These are phyloP conservation scores for Luvunga scandens DNA, from an alignment of 345 rosid species.

Conservation along the genomic window DNA sequence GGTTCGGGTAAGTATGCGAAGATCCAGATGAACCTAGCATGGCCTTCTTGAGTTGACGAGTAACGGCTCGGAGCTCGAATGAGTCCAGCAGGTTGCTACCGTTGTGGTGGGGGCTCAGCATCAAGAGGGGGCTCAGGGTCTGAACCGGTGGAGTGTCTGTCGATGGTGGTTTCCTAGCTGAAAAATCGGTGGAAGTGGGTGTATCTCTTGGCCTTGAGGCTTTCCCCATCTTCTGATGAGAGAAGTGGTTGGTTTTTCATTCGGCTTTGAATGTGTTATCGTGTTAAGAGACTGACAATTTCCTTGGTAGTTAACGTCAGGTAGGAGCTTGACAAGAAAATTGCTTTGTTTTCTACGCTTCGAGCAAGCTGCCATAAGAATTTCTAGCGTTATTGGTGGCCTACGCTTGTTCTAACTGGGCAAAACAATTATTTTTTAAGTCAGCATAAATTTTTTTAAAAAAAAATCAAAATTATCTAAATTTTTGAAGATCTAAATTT, in stretches of 20 bases:
- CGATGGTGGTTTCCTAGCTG: not conserved
- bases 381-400: not conserved
- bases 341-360: slow-evolving; percentile 34
- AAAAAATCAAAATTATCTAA: not conserved
- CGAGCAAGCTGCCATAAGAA: slow-evolving; percentile 10
- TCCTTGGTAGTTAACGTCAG: slow-evolving; percentile 11
- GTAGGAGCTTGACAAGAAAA: slow-evolving; percentile 16
- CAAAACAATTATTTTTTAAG: not conserved
- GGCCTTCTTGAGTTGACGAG: slow-evolving; percentile 44
- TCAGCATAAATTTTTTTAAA: too few species aligned
- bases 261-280: not conserved
- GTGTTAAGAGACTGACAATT: not conserved
- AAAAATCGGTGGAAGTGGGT: not conserved
- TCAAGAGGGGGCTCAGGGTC: slow-evolving; percentile 13
- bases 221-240: slow-evolving; percentile 14
- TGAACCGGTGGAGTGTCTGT: not conserved
- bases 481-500: too few species aligned
- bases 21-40: slow-evolving; percentile 23
- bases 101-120: slow-evolving; percentile 23
- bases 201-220: slow-evolving; percentile 4
- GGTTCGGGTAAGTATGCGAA: slow-evolving; percentile 17
- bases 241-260: not conserved
- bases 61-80: slow-evolving; percentile 39
- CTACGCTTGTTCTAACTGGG: too few species aligned
- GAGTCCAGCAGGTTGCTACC: slow-evolving; percentile 48